A percentile compares a stretch with the other conserved stretches of the same genome.
phyloP scores from a whole-genome alignment of 371 early-diverging fungal species.

The Funneliformis caledonium region DNA sequence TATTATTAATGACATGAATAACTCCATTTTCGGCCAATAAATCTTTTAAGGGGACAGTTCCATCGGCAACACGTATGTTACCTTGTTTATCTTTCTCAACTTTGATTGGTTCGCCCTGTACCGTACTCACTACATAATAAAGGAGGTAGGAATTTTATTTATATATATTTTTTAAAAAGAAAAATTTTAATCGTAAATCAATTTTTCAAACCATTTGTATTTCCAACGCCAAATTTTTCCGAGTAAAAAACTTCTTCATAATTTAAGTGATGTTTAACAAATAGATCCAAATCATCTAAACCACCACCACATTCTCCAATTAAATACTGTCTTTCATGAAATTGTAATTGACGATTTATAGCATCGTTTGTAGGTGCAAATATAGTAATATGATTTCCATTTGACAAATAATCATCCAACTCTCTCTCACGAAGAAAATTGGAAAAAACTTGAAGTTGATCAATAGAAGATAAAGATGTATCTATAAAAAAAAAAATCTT shows the following conservation, averaged over 20 bases:
- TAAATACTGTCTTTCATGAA: conserved; percentile 28
- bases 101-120: conserved; percentile 10
- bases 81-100: background rate
- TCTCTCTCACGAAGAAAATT: background rate
- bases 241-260: conserved; percentile 20
- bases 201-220: background rate
- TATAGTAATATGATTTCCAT: conserved; percentile 25
- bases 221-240: background rate
- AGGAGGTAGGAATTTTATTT: background rate
- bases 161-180: background rate
- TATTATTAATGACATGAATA: conserved; percentile 23
- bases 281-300: background rate
- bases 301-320: conserved; percentile 27
- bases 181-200: background rate
- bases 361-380: conserved; percentile 35
- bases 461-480: conserved; percentile 17
- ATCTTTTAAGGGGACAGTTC: conserved; percentile 4
- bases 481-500: conserved; percentile 3
- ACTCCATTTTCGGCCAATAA: conserved; percentile 39
- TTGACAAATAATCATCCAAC: background rate
- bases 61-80: conserved; percentile 22
- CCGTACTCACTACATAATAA: background rate
- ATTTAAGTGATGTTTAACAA: conserved; percentile 20
- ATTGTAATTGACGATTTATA: background rate
- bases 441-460: background rate